phyloP scores from a whole-genome alignment of 1,284 basidiomycete species.

The Pterula multifida region DNA sequence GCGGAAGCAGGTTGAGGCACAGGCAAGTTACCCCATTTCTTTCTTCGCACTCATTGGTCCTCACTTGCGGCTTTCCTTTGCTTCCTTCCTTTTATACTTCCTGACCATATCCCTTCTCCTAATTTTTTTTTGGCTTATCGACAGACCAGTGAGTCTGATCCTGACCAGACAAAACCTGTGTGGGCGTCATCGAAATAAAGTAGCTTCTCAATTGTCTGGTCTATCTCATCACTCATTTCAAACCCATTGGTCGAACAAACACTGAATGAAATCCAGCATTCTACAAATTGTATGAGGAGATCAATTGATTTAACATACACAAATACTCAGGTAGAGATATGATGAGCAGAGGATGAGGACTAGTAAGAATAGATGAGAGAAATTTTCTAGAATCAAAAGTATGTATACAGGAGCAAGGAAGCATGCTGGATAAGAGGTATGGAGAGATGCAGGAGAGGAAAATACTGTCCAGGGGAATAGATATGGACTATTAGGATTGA shows the following conservation, averaged over 20 bases:
- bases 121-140: too few species aligned
- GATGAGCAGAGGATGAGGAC: background rate
- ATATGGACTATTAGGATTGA: background rate
- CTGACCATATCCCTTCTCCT: too few species aligned
- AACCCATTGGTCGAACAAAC: too few species aligned
- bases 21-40: conserved; percentile 28
- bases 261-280: background rate
- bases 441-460: background rate
- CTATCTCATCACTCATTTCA: background rate
- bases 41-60: background rate
- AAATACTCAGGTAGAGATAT: background rate
- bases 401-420: background rate
- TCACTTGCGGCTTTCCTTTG: background rate
- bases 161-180: conserved; percentile 38
- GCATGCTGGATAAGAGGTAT: background rate
- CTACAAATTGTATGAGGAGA: background rate
- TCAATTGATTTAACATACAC: background rate
- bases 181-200: conserved; percentile 23
- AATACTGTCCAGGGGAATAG: background rate
- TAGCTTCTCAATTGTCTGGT: background rate
- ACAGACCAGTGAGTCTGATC: conserved; percentile 19
- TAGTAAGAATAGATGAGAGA: too few species aligned
- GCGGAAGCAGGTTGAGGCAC: conserved; percentile 38
- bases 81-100: conserved; percentile 1
- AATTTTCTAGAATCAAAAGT: background rate